Evolutionary conservation across 1,284 basidiomycete species (phyloP).

Genomic region (Anthracocystis panici-leucophaei): DNA sequence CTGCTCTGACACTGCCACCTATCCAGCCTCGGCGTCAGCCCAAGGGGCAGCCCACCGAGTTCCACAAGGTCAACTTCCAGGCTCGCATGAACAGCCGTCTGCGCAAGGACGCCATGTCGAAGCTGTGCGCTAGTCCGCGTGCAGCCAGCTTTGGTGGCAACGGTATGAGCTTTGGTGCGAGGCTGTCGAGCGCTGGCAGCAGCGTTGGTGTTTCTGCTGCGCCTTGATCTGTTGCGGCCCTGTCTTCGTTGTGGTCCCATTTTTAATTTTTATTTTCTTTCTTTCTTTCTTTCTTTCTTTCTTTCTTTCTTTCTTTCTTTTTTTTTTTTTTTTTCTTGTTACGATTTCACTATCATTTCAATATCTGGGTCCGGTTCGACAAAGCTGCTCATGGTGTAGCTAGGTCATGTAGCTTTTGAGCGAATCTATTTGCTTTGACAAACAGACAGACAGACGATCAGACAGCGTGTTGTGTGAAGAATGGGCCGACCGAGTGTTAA

Average conservation of each 20-base stretch:
- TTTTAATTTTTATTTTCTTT: neutral
- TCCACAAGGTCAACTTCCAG: constrained; percentile 62
- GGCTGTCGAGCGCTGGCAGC: constrained; percentile 42
- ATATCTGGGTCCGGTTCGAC: neutral
- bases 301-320: too few species aligned
- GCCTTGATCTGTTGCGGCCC: constrained; percentile 9
- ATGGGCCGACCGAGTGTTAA: too few species aligned
- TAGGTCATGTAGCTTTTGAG: neutral
- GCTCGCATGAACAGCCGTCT: constrained; percentile 57
- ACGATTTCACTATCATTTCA: neutral
- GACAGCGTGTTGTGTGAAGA: neutral
- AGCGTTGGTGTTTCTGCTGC: constrained; percentile 22
- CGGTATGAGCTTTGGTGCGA: constrained; percentile 47
- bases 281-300: neutral
- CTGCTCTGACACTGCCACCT: constrained; percentile 39
- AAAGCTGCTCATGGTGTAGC: neutral
- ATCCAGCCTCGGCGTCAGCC: constrained; percentile 62
- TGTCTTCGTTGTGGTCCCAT: neutral
- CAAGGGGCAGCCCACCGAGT: constrained; percentile 62
- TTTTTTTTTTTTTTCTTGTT: neutral
- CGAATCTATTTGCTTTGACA: neutral
- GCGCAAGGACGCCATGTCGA: constrained; percentile 63
- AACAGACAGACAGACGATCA: too few species aligned
- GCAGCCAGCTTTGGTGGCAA: constrained; percentile 53
- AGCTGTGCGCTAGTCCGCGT: constrained; percentile 61